Percentiles rank a stretch among this genome's conserved stretches.
These are phyloP conservation scores for Ramaria sp. DNA, from an alignment of 768 basidiomycete genomes.

Conservation along the genomic window DNA sequence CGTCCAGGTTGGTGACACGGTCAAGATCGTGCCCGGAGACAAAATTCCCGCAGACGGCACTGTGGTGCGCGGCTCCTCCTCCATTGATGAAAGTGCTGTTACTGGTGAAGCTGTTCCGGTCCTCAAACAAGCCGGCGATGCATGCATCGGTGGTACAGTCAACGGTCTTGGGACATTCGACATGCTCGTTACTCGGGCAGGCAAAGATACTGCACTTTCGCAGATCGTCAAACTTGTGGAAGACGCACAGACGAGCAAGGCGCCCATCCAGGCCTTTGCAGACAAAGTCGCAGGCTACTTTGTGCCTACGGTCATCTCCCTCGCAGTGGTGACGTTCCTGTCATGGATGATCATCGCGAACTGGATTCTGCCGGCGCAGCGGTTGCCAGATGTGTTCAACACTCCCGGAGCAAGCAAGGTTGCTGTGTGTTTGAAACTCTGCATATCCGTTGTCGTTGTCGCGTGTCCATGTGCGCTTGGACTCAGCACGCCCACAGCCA, in stretches of 20 bases:
- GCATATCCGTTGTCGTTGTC: constrained; percentile 95
- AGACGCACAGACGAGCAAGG: constrained; percentile 95
- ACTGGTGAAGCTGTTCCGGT: constrained; percentile 92
- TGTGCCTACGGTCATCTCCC: constrained; percentile 81
- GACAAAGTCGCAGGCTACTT: constrained; percentile 93
- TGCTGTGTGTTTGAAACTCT: constrained; percentile 89
- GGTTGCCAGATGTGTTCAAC: constrained; percentile 78
- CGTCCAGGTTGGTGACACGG: constrained; percentile 85
- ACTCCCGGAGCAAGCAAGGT: constrained; percentile 74
- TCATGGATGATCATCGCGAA: constrained; percentile 72
- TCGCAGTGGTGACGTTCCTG: constrained; percentile 72
- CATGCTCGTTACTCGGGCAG: constrained; percentile 90
- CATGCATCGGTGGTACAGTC: constrained; percentile 92
- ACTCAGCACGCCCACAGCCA: constrained; percentile 91
- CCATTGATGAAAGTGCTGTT: constrained; percentile 91
- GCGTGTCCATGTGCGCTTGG: constrained; percentile 98
- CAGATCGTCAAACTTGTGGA: constrained; percentile 97
- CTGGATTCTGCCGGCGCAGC: constrained; percentile 36
- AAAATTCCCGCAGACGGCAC: constrained; percentile 94
- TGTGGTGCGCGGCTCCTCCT: constrained; percentile 76
- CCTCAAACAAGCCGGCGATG: constrained; percentile 72
- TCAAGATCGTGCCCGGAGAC: constrained; percentile 93
- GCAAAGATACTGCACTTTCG: constrained; percentile 89
- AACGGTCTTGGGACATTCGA: constrained; percentile 97
- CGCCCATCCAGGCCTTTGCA: constrained; percentile 95